Evolutionary conservation across 139 green algal genomes (phyloP).

Genomic region (Chlorella sp.): DNA sequence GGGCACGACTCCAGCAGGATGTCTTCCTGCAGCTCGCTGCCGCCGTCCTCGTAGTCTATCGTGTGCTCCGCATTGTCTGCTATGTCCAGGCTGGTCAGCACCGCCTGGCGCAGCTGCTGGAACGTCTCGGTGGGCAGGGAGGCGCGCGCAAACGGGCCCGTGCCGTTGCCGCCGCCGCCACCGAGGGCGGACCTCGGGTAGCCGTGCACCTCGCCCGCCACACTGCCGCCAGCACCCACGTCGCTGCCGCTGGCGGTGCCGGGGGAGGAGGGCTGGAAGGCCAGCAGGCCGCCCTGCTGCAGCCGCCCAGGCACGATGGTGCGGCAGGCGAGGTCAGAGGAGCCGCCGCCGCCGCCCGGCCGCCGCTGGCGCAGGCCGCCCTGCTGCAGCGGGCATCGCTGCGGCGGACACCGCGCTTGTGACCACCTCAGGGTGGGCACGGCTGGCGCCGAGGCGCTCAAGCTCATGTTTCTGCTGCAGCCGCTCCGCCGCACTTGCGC

Average conservation of each 20-base stretch:
- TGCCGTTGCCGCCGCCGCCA: background rate
- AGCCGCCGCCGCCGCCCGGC: background rate
- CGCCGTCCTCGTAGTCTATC: constrained; percentile 27
- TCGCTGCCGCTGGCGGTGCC: too few relatives aligned
- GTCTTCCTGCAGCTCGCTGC: constrained; percentile 30
- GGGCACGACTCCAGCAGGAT: background rate
- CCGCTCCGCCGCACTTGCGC: too few relatives aligned
- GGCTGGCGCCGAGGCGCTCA: too few relatives aligned
- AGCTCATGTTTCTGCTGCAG: too few relatives aligned
- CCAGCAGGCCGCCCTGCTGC: constrained; percentile 11
- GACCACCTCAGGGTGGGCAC: too few relatives aligned
- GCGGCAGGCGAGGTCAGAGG: constrained; percentile 22
- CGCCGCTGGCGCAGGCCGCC: constrained; percentile 10
- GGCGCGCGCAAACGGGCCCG: background rate
- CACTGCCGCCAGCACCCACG: background rate
- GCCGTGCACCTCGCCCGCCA: too few relatives aligned
- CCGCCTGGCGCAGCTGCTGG: constrained; percentile 46
- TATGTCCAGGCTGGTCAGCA: constrained; percentile 44
- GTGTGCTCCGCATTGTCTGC: constrained; percentile 34
- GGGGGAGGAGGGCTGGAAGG: constrained; percentile 7
- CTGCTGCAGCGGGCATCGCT: background rate
- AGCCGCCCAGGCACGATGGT: constrained; percentile 21
- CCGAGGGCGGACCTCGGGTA: background rate
- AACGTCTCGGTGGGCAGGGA: constrained; percentile 40
- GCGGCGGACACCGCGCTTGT: background rate